Evolutionary conservation across 495 filamentous ascomycete species (phyloP).

Genomic region (Podospora didyma): DNA sequence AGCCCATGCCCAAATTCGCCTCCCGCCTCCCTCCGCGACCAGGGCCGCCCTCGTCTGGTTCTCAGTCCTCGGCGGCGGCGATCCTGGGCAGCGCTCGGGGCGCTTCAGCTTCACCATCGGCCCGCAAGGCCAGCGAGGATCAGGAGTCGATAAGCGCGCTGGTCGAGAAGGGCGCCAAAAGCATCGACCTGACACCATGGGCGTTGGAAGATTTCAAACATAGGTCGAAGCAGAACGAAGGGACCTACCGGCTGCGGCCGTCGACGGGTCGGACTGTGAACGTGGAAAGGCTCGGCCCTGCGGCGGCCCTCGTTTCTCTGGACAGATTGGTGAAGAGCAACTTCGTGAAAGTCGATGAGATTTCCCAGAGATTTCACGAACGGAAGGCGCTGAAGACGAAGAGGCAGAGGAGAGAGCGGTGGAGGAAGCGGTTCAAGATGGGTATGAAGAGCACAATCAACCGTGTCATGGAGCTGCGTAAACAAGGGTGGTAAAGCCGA

Average conservation of each 20-base stretch:
- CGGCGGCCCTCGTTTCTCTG: slow-evolving; percentile 49
- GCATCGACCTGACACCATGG: slow-evolving; percentile 3
- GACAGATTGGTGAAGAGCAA: slow-evolving; percentile 44
- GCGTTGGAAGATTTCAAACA: slow-evolving; percentile 9
- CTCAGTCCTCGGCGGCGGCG: too few relatives aligned
- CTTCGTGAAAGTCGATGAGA: slow-evolving; percentile 44
- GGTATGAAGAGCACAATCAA: slow-evolving; percentile 57
- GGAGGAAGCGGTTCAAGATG: slow-evolving; percentile 59
- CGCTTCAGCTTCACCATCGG: too few relatives aligned
- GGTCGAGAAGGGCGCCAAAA: too few relatives aligned
- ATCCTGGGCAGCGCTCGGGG: too few relatives aligned
- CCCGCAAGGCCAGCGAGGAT: too few relatives aligned
- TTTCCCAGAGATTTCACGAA: slow-evolving; percentile 68
- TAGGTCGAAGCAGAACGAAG: slow-evolving; percentile 11
- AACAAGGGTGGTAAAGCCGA: slow-evolving; percentile 64
- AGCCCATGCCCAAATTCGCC: too few relatives aligned
- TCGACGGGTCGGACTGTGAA: slow-evolving; percentile 56
- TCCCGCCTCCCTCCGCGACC: too few relatives aligned
- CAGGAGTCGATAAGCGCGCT: too few relatives aligned
- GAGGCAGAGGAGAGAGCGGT: slow-evolving; percentile 62
- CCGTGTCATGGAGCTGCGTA: slow-evolving; percentile 61
- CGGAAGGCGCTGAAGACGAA: slow-evolving; percentile 68
- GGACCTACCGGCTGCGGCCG: slow-evolving; percentile 43
- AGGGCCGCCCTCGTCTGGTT: too few relatives aligned
- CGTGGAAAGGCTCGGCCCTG: slow-evolving; percentile 51